phyloP scores from a whole-genome alignment of 176 grass and related monocot genomes.

The Cenchrus americanus region DNA sequence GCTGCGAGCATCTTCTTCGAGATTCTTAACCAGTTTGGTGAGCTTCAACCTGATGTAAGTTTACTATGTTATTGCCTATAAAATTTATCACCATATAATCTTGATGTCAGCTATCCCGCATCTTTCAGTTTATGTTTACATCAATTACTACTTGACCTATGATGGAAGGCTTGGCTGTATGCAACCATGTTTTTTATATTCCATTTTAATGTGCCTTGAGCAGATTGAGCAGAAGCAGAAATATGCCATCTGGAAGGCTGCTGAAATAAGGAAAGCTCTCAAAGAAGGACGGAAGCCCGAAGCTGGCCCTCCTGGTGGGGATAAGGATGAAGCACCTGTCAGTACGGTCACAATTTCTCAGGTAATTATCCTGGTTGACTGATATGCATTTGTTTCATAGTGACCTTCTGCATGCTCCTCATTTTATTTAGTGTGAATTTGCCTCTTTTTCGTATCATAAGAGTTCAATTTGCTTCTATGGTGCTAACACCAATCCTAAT shows the following conservation, averaged over 20 bases:
- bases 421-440: too few species aligned
- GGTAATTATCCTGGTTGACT: conserved; percentile 48
- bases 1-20: conserved; percentile 96
- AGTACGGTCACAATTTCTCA: conserved; percentile 40
- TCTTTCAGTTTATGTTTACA: neutral
- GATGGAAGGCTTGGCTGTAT: conserved; percentile 1
- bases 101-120: neutral
- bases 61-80: neutral
- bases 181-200: conserved; percentile 4
- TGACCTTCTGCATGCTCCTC: neutral
- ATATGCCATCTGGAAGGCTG: conserved; percentile 98
- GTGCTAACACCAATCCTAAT: neutral
- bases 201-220: conserved; percentile 23
- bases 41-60: conserved; percentile 88
- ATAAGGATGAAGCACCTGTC: conserved; percentile 61
- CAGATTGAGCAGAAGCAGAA: conserved; percentile 98
- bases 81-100: neutral
- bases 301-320: conserved; percentile 90
- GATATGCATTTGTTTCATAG: neutral
- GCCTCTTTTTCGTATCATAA: too few species aligned
- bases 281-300: conserved; percentile 94
- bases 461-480: conserved; percentile 18
- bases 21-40: conserved; percentile 91
- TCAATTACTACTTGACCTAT: neutral
- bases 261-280: conserved; percentile 96